phyloP scores from a whole-genome alignment of 306 rosid genomes.

The Morella rubra region DNA sequence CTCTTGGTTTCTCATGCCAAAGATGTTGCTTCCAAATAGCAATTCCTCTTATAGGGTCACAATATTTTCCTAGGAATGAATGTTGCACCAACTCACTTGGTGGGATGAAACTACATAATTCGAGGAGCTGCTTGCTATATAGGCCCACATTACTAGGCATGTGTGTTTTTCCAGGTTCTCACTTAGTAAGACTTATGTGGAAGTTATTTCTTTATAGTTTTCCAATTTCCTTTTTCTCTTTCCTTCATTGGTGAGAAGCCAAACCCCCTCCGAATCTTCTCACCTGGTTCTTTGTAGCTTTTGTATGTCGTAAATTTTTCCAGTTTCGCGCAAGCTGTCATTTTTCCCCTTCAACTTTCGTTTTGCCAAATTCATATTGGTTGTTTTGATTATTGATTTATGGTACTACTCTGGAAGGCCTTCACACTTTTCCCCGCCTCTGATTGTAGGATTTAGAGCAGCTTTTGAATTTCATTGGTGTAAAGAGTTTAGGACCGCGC shows the following conservation, averaged over 20 bases:
- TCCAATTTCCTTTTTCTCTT: too few relatives aligned
- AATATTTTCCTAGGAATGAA: neutral
- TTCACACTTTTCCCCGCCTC: conserved; percentile 13
- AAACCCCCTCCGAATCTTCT: too few relatives aligned
- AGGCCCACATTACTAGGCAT: too few relatives aligned
- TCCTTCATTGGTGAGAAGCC: too few relatives aligned
- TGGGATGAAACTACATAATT: neutral
- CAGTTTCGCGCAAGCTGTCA: neutral
- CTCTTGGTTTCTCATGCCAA: neutral
- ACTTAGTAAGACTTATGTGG: neutral
- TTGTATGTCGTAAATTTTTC: neutral
- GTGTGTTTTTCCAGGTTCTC: too few relatives aligned
- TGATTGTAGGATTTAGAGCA: conserved; percentile 84
- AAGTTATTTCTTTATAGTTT: neutral
- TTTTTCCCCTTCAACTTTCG: neutral
- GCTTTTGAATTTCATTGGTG: conserved; percentile 86
- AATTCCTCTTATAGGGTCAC: neutral
- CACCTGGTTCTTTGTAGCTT: too few relatives aligned
- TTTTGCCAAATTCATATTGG: neutral
- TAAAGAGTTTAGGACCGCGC: conserved; percentile 89
- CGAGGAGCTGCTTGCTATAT: neutral
- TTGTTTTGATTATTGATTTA: neutral
- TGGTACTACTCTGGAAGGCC: conserved; percentile 3
- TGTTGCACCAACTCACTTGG: neutral
- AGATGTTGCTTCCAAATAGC: neutral